Evolutionary conservation across 2,329 filamentous ascomycete species (phyloP).

Genomic region (Bipolaris victoriae): DNA sequence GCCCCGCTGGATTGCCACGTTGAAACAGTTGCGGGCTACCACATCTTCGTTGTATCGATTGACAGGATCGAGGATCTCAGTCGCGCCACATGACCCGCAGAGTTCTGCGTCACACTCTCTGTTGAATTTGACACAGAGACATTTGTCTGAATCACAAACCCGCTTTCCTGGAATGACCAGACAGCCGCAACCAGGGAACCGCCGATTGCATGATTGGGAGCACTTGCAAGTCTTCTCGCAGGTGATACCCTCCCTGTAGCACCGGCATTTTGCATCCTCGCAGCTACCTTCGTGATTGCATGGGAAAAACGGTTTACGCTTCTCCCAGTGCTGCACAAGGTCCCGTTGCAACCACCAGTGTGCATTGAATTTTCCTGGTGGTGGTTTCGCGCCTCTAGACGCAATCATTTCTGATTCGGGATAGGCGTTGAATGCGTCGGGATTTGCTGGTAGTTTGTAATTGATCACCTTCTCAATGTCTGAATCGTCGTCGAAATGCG

Average conservation of each 20-base stretch:
- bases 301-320: slow-evolving; percentile 65
- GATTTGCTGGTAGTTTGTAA: slow-evolving; percentile 29
- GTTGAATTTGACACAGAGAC: slow-evolving; percentile 73
- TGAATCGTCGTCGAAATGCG: slow-evolving; percentile 23
- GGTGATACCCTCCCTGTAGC: slow-evolving; percentile 65
- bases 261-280: slow-evolving; percentile 65
- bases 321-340: slow-evolving; percentile 61
- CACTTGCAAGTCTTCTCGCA: slow-evolving; percentile 79
- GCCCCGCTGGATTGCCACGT: slow-evolving; percentile 73
- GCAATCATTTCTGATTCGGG: slow-evolving; percentile 2
- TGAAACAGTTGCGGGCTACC: slow-evolving; percentile 68
- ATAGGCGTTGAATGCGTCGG: slow-evolving; percentile 15
- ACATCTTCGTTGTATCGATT: slow-evolving; percentile 66
- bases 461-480: slow-evolving; percentile 35
- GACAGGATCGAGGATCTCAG: slow-evolving; percentile 71
- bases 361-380: slow-evolving; percentile 20
- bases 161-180: slow-evolving; percentile 44
- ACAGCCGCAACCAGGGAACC: slow-evolving; percentile 54
- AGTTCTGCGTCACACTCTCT: slow-evolving; percentile 82
- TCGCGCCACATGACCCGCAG: slow-evolving; percentile 72
- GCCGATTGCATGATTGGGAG: slow-evolving; percentile 62
- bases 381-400: slow-evolving; percentile 12
- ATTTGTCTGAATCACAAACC: slow-evolving; percentile 53
- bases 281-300: slow-evolving; percentile 73
- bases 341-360: slow-evolving; percentile 38